These are phyloP conservation scores for Candida sp. DNA, from an alignment of 1,139 yeast species.

Conservation along the genomic window DNA sequence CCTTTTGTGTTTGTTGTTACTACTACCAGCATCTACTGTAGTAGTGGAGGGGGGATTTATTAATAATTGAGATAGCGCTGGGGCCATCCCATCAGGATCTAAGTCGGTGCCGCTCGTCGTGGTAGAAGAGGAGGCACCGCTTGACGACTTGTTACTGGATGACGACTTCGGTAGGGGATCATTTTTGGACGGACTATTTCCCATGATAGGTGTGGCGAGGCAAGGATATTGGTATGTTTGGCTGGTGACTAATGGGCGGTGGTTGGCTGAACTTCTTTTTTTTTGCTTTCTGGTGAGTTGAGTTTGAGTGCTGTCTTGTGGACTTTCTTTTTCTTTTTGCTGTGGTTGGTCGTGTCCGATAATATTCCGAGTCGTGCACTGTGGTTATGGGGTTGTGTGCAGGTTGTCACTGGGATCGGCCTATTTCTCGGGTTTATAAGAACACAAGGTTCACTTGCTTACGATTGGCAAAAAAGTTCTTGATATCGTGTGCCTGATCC, in stretches of 20 bases:
- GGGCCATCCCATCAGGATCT: conserved; percentile 49
- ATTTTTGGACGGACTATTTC: conserved; percentile 64
- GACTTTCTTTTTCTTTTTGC: background rate
- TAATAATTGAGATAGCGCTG: conserved; percentile 43
- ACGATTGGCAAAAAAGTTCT: no score
- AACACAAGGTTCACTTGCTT: no score
- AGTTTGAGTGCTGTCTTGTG: background rate
- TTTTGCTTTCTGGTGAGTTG: background rate
- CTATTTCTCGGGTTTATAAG: no score
- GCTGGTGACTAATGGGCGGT: background rate
- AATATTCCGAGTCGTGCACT: no score
- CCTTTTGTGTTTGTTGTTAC: conserved; percentile 5
- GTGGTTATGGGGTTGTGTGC: no score
- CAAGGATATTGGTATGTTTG: background rate
- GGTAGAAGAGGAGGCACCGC: conserved; percentile 13
- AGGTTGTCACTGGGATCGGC: no score
- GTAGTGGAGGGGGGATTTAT: conserved; percentile 9
- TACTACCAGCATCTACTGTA: conserved; percentile 13
- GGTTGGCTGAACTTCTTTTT: background rate
- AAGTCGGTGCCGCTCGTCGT: conserved; percentile 28
- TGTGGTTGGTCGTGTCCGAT: no score
- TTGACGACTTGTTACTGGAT: conserved; percentile 19
- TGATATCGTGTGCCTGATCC: no score
- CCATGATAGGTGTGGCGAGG: conserved; percentile 34
- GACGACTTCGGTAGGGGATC: conserved; percentile 50